Evolutionary conservation across 2,329 filamentous ascomycete genomes (phyloP), one percentile per base, ranked within the genome.

Genomic region (Diplodia seriata): DNA sequence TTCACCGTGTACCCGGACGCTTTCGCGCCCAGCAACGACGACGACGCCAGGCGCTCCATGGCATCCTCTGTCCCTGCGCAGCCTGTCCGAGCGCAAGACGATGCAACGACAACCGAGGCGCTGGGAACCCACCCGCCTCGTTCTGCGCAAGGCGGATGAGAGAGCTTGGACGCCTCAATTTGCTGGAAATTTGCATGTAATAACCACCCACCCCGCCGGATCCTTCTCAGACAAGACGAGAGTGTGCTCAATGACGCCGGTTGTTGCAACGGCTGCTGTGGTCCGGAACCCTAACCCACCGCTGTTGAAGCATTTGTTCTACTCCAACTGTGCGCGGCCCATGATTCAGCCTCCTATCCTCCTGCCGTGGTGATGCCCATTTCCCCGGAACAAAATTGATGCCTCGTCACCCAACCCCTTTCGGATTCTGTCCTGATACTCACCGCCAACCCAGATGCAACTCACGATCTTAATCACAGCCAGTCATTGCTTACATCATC

Each of bases 171-270:
- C 59, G 33, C 36, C 59, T 36, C 31, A 63, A 63, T 63, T 63
- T 63, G 51, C 59, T 51, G 47, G 59, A 63, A 63, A 63, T 63
- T 63, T 63, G 59, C 43, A 38, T 51, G 47, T 47, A 63, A 51
- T 63, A 63, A 63, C 50, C 59, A 51, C 50, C 59, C 59, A 40
- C 31, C n/a, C 59, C 43, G 26, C 59, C 47, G 59, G 59, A 51
- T 23, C 59, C 36, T 11, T 26, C 43, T 51, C 59, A 51, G n/a
- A 26, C 59, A 63, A 38, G 31, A 6, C 33, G 8, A 2, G 47
- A 51, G n/a, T 12, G 36, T 63, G 59, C 59, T 38, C n/a, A 12
- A 63, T 33, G 47, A 51, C 59, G 31, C 59, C 18, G 36, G 31
- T 14, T 31, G 29, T n/a, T 11, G 50, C 31, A 63, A 51, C 59